Conservation (phyloP, 768 basidiomycete genomes). For the Baorangia bicolor region DNA sequence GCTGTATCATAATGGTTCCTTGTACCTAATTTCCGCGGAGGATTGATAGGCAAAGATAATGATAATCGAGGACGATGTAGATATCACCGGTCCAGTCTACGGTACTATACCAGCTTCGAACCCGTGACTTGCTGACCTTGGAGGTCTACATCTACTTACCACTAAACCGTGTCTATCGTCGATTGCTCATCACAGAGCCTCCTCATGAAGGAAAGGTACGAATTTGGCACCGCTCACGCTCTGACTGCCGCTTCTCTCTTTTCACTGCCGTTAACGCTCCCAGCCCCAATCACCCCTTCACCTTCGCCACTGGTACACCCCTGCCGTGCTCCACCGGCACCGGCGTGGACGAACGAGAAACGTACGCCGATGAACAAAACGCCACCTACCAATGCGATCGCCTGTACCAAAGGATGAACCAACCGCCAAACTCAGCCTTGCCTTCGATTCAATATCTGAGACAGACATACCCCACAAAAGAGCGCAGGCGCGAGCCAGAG, state of each 20-base stretch:
- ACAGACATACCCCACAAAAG: slow-evolving; percentile 43
- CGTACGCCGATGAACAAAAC: slow-evolving; percentile 16
- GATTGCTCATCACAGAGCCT: background rate
- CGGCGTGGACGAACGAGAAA: background rate
- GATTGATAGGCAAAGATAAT: no score
- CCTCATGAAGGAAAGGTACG: background rate
- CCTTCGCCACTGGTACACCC: no score
- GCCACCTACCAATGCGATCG: slow-evolving; percentile 1
- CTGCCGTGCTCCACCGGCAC: no score
- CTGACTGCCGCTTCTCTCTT: no score
- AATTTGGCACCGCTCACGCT: background rate
- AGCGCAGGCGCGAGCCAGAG: slow-evolving; percentile 58
- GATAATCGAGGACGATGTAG: no score
- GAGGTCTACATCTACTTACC: no score
- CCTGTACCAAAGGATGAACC: slow-evolving; percentile 1
- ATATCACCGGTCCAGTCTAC: no score
- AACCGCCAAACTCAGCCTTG: no score
- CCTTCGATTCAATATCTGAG: background rate
- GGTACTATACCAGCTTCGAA: no score
- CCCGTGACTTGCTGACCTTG: no score
- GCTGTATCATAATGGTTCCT: no score
- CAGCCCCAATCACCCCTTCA: background rate
- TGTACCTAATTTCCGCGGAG: no score
- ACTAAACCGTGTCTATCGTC: background rate
- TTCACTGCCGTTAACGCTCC: background rate